These are phyloP conservation scores for Pseudomassariella vexata DNA, from an alignment of 2,329 filamentous ascomycete species.

Conservation along the genomic window DNA sequence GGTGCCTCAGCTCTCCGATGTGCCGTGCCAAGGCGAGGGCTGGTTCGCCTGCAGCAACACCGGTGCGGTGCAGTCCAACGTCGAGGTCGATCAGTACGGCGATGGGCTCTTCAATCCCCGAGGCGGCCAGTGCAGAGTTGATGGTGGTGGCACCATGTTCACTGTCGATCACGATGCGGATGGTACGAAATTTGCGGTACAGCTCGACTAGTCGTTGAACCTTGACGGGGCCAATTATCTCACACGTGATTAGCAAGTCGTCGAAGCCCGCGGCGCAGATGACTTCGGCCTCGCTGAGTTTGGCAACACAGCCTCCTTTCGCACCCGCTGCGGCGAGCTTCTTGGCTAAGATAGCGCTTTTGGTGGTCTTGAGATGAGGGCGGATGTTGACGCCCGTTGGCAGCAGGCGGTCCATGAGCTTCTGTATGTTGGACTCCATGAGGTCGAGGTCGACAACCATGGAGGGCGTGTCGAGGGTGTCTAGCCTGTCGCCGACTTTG, in stretches of 20 bases:
- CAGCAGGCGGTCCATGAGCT: conserved; percentile 36
- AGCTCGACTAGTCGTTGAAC: conserved; percentile 38
- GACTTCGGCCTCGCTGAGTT: conserved; percentile 40
- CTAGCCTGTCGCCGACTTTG: conserved; percentile 34
- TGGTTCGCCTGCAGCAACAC: conserved; percentile 34
- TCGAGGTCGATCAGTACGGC: conserved; percentile 40
- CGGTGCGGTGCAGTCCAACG: conserved; percentile 44
- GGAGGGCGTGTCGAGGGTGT: conserved; percentile 45
- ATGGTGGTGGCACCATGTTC: conserved; percentile 37
- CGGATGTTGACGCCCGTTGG: conserved; percentile 39
- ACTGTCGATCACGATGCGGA: conserved; percentile 44
- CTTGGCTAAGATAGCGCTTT: conserved; percentile 37
- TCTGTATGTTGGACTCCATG: conserved; percentile 45
- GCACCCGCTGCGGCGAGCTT: conserved; percentile 39
- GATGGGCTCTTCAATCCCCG: conserved; percentile 31
- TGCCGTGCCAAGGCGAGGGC: conserved; percentile 33
- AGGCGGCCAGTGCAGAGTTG: conserved; percentile 30
- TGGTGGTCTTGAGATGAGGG: conserved; percentile 49
- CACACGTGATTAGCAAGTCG: conserved; percentile 45
- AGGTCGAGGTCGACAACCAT: conserved; percentile 49
- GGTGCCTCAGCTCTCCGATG: conserved; percentile 27
- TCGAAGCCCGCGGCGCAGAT: conserved; percentile 37
- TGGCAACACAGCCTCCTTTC: conserved; percentile 45
- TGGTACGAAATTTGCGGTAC: conserved; percentile 26
- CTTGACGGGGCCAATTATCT: conserved; percentile 41